phyloP scores from a whole-genome alignment of 176 grass and related monocot genomes.

The Aegilops bicornis region DNA sequence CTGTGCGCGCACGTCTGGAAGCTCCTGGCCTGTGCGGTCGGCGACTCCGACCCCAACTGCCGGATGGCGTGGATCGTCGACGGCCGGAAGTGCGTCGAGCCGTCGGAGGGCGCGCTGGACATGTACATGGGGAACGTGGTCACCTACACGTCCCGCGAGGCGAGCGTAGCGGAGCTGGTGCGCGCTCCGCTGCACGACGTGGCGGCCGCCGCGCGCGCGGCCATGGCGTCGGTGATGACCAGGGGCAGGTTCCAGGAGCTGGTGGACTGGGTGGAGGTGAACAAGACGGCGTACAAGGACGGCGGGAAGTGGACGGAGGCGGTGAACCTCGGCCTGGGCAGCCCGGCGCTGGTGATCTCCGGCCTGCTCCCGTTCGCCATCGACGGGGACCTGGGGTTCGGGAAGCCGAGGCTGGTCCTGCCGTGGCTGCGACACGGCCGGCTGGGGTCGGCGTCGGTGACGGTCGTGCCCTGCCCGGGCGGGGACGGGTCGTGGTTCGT shows the following conservation, averaged over 20 bases:
- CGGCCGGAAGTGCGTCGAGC: constrained; percentile 47
- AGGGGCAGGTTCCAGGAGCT: constrained; percentile 61
- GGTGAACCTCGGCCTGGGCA: constrained; percentile 63
- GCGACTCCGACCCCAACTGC: constrained; percentile 50
- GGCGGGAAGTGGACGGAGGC: constrained; percentile 81
- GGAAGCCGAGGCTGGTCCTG: constrained; percentile 37
- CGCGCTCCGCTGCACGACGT: constrained; percentile 27
- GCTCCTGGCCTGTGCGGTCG: constrained; percentile 48
- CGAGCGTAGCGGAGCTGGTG: constrained; percentile 35
- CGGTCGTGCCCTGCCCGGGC: constrained; percentile 19
- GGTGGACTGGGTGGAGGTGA: constrained; percentile 77
- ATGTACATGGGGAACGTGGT: constrained; percentile 62
- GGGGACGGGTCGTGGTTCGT: constrained; percentile 67
- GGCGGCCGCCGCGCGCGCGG: constrained; percentile 24
- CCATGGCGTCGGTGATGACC: constrained; percentile 38
- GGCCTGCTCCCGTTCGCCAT: constrained; percentile 46
- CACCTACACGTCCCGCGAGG: constrained; percentile 54
- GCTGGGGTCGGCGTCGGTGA: constrained; percentile 39
- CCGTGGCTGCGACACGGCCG: constrained; percentile 42
- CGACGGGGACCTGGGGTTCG: constrained; percentile 65
- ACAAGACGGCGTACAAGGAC: constrained; percentile 45
- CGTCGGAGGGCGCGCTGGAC: constrained; percentile 37
- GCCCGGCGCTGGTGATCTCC: constrained; percentile 50
- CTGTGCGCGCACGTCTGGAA: constrained; percentile 72
- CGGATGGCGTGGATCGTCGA: constrained; percentile 68